Conservation (phyloP, 495 filamentous ascomycete species). For the Tuber umbilicatum region DNA sequence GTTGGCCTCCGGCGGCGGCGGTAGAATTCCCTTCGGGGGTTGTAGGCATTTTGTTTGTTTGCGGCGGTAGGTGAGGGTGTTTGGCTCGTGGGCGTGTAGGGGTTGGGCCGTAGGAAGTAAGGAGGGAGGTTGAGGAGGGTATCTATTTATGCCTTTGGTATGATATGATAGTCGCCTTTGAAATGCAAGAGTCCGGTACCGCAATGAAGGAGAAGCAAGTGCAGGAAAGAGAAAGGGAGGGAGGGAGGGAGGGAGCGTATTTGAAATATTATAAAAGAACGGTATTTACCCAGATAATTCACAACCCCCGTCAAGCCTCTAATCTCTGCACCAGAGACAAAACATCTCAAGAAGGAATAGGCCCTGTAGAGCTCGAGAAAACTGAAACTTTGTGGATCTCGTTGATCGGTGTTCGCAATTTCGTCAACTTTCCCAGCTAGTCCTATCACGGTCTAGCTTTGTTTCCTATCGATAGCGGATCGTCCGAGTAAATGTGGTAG, state of each 20-base stretch:
- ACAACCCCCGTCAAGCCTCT: too few species aligned
- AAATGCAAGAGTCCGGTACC: background rate
- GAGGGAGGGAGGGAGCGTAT: background rate
- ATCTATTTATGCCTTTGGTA: background rate
- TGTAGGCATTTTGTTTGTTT: background rate
- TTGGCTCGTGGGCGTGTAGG: background rate
- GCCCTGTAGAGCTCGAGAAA: too few species aligned
- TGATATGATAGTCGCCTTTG: background rate
- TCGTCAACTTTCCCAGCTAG: too few species aligned
- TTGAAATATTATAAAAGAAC: too few species aligned
- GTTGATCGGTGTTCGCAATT: too few species aligned
- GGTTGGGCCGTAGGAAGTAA: background rate
- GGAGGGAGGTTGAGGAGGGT: background rate
- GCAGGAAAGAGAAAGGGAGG: background rate
- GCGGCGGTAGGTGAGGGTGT: background rate
- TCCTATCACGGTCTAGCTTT: too few species aligned
- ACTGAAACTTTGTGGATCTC: too few species aligned
- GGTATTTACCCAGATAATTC: too few species aligned
- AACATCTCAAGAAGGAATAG: too few species aligned
- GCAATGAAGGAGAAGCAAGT: background rate
- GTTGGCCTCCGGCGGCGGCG: background rate
- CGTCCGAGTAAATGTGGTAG: too few species aligned
- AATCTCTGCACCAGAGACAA: too few species aligned
- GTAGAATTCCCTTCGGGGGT: background rate
- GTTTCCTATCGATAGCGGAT: too few species aligned